Evolutionary conservation across 1,284 basidiomycete species (phyloP), one percentile per base, ranked within the genome.

Genomic region (Rhodotorula sp.): DNA sequence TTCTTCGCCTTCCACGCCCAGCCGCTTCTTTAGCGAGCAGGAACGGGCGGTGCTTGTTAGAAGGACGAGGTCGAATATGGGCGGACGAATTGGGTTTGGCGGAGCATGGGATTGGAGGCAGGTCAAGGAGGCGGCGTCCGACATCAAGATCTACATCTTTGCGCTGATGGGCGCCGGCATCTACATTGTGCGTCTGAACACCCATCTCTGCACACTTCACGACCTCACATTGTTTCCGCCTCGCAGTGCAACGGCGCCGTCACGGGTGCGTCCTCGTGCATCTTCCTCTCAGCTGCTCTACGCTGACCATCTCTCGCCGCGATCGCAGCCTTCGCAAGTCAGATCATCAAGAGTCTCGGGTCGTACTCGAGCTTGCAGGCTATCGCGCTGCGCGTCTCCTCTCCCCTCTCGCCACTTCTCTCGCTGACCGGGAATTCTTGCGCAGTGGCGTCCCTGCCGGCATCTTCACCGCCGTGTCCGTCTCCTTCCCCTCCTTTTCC

Each of bases 81-180:
- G 31, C 68, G 75, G 70, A 71, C 77, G 30, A 24, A 34, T 61
- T 65, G 77, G 51, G 76, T 78, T 70, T 53, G 76, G 70, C 18
- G 40, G 40, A 15, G 69, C 65, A 22, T 81, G 83, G 77, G 78
- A 80, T 46, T 70, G 71, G 63, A 61, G 68, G 6, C 83, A 85
- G 69, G 78, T 80, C 16, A 70, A 76, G 18, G 83, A 84, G 70
- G 83, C 83, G 0, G 67, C 81, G 1, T 44, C 65, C 30, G 84
- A 85, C 68, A 60, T 80, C 73, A 83, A 83, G 76, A 78, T 83
- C 26, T 84, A 78, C 75, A 69, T 83, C 55, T 83, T 82, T 75
- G 70, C 83, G 63, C 48, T 74, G 24, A 68, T 72, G 64, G 79
- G 75, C 26, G 82, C 78, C 73, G 78, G 67, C 64, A 82, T 65